Percentiles rank a stretch among this genome's conserved stretches.
Evolutionary conservation across 2,329 filamentous ascomycete species (phyloP).

Genomic region (Emericellopsis cladophorae): DNA sequence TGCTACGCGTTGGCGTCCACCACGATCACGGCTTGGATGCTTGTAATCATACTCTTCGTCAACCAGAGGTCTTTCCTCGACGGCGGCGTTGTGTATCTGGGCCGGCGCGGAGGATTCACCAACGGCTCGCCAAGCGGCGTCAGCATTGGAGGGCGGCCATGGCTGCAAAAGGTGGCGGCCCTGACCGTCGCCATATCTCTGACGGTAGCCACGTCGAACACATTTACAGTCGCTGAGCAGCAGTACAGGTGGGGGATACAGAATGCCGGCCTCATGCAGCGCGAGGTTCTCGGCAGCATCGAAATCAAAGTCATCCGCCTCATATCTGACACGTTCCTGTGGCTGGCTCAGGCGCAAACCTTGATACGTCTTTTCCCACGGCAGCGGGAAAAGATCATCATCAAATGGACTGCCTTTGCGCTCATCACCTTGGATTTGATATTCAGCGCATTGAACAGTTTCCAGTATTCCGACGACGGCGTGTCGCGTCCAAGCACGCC

Average conservation of each 20-base stretch:
- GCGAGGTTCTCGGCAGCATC: slow-evolving; percentile 67
- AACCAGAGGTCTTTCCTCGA: slow-evolving; percentile 90
- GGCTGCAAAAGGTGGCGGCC: slow-evolving; percentile 77
- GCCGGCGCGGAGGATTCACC: slow-evolving; percentile 74
- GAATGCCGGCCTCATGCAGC: slow-evolving; percentile 64
- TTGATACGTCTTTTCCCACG: slow-evolving; percentile 90
- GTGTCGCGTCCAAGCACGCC: slow-evolving; percentile 47
- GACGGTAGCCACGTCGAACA: slow-evolving; percentile 86
- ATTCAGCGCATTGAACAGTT: slow-evolving; percentile 87
- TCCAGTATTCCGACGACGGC: slow-evolving; percentile 41
- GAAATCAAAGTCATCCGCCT: slow-evolving; percentile 85
- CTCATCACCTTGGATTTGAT: slow-evolving; percentile 83
- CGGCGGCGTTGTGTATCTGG: slow-evolving; percentile 70
- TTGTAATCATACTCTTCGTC: slow-evolving; percentile 88
- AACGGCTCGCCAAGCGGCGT: slow-evolving; percentile 67
- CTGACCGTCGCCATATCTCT: slow-evolving; percentile 70
- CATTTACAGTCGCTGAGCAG: slow-evolving; percentile 68
- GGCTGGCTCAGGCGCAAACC: slow-evolving; percentile 95
- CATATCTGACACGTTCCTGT: slow-evolving; percentile 91
- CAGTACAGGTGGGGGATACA: slow-evolving; percentile 74
- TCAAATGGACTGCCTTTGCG: slow-evolving; percentile 96
- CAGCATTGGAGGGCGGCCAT: slow-evolving; percentile 81
- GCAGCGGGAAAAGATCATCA: slow-evolving; percentile 93
- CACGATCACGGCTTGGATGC: slow-evolving; percentile 81
- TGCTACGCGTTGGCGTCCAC: slow-evolving; percentile 86